A percentile compares a stretch with the other conserved stretches of the same genome.
Conservation (phyloP, 371 early-diverging fungal genomes). For the Dichotomocladium elegans region DNA sequence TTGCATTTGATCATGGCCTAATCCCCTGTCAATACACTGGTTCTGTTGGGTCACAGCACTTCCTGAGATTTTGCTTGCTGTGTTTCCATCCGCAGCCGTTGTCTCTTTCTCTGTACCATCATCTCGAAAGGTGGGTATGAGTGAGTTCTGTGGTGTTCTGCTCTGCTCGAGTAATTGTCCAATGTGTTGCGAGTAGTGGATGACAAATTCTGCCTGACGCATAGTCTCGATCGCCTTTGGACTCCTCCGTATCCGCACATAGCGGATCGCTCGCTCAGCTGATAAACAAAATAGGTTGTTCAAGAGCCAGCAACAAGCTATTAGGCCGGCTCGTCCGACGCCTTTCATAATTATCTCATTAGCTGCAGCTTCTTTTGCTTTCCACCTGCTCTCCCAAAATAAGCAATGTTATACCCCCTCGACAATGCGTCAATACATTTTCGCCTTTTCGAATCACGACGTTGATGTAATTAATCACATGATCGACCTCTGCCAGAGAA, state of each 20-base stretch:
- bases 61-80: too few species aligned
- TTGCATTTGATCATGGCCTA: too few species aligned
- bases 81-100: too few species aligned
- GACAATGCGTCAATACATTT: constrained; percentile 72
- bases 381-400: too few species aligned
- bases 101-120: too few species aligned
- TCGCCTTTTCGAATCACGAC: constrained; percentile 44
- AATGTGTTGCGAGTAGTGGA: constrained; percentile 40
- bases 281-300: constrained; percentile 43
- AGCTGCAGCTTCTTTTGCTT: not conserved
- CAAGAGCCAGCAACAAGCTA: constrained; percentile 76
- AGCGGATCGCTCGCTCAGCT: constrained; percentile 51
- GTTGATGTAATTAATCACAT: constrained; percentile 52
- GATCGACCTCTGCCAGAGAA: constrained; percentile 55
- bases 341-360: constrained; percentile 40
- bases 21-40: too few species aligned
- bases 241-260: constrained; percentile 53
- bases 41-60: too few species aligned
- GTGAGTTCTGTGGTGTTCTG: too few species aligned
- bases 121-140: too few species aligned
- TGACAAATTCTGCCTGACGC: constrained; percentile 63
- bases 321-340: constrained; percentile 74
- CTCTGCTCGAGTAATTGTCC: too few species aligned
- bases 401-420: constrained; percentile 81
- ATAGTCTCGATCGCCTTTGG: constrained; percentile 69